phyloP scores from a whole-genome alignment of 495 filamentous ascomycete species.

The Podospora conica region DNA sequence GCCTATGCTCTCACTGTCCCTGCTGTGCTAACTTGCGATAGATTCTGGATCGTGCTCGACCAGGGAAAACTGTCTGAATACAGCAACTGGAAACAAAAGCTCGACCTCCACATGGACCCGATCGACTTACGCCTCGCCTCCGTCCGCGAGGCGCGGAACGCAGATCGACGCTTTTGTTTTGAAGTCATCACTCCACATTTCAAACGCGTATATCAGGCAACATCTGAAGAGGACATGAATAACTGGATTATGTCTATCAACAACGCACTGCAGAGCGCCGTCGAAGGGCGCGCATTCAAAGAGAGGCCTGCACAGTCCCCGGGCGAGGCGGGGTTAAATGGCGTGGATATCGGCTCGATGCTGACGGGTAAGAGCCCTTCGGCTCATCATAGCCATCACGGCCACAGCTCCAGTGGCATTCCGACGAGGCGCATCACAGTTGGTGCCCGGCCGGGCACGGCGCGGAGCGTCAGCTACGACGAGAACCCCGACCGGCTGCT shows the following conservation, averaged over 20 bases:
- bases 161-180: conserved; percentile 94
- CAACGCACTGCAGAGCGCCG: conserved; percentile 91
- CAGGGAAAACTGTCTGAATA: conserved; percentile 96
- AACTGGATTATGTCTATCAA: conserved; percentile 96
- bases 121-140: conserved; percentile 97
- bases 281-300: conserved; percentile 67
- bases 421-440: conserved; percentile 79
- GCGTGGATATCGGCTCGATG: conserved; percentile 82
- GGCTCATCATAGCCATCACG: conserved; percentile 52
- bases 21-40: conserved; percentile 29
- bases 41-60: conserved; percentile 97
- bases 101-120: conserved; percentile 96
- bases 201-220: conserved; percentile 95
- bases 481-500: conserved; percentile 73
- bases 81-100: conserved; percentile 97
- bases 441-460: conserved; percentile 69
- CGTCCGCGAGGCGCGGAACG: conserved; percentile 88
- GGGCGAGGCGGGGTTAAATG: conserved; percentile 49
- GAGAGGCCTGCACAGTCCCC: conserved; percentile 41
- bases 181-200: conserved; percentile 97
- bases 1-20: not conserved
- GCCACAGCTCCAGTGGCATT: conserved; percentile 46
- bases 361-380: conserved; percentile 91
- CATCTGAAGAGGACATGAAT: conserved; percentile 95
- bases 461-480: conserved; percentile 66